Base-by-base conservation (phyloP, 2,329 filamentous ascomycete genomes). In the Colletotrichum higginsianum region DNA sequence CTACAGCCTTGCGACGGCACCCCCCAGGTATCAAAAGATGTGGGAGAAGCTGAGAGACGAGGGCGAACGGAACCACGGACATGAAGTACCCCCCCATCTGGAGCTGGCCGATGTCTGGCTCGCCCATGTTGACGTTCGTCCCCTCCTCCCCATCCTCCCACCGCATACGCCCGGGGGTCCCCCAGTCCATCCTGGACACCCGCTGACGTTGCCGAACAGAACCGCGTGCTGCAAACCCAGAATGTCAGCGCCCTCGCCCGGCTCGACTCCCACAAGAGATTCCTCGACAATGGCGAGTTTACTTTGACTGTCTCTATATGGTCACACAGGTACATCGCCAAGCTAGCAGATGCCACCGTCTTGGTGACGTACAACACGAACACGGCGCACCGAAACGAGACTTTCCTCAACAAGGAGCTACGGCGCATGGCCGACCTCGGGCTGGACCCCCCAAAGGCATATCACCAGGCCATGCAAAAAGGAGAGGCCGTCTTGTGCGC, bases 341-440 rank as follows among this genome's bases (percentile, higher is more conserved):
- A 21, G 2, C 16, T 67, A 26, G 56, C 56, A 6, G n/a, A 70
- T 2, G 42, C 42, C 26, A 26, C n/a, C 8, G 30, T 12, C 6
- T 7, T 5, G 2, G 30, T 15, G 52, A 50, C 2, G 8, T 56
- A 6, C 11, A 3, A 9, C 16, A 40, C 26, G 26, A n/a, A 18
- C 9, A 3, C 11, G 16, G 21, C 30, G 5, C 26, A 40, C 55
- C 18, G 21, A 13, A 13, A 26, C 4, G 12, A 13, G 18, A 2
- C 9, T 1, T 53, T 42, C 15, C 38, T 70, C 12, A 6, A 13
- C 12, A 13, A 12, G 21, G 67, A 67, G 56, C 50, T 77, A 30
- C 30, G 47, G 3, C 73, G 60, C 2, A n/a, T 61, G 23, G n/a
- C 15, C 7, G 15, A 26, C 57, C 0, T n/a, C 40, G 8, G 21